These are phyloP conservation scores for Brassica nigra DNA, from an alignment of 345 rosid genomes.

Conservation along the genomic window DNA sequence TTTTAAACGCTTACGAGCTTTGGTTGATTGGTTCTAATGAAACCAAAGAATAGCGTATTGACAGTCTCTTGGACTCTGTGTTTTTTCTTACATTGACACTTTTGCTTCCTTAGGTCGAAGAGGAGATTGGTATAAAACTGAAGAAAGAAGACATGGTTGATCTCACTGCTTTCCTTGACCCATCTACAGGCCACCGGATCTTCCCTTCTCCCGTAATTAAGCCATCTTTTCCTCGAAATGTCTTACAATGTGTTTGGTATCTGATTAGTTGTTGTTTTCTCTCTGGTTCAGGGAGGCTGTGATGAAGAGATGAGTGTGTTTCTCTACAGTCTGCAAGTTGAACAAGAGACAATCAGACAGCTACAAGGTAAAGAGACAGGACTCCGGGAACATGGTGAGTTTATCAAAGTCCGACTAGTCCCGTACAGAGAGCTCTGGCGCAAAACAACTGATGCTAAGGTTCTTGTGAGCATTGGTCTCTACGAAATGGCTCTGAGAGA, in stretches of 20 bases:
- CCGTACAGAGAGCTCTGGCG: slow-evolving; percentile 78
- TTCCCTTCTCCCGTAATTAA: slow-evolving; percentile 74
- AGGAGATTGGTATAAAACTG: slow-evolving; percentile 78
- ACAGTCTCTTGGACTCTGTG: background rate
- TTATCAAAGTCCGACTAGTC: slow-evolving; percentile 70
- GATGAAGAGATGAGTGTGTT: slow-evolving; percentile 85
- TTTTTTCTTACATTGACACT: background rate
- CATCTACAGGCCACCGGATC: slow-evolving; percentile 64
- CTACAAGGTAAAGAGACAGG: slow-evolving; percentile 89
- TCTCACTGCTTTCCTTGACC: slow-evolving; percentile 80
- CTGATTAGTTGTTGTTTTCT: background rate
- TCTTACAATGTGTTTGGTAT: background rate
- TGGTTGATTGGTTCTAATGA: slow-evolving; percentile 2
- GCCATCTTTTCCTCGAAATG: background rate
- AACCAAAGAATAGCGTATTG: background rate
- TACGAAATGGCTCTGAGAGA: slow-evolving; percentile 76
- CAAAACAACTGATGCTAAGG: slow-evolving; percentile 74
- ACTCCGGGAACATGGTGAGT: slow-evolving; percentile 69
- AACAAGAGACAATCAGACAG: slow-evolving; percentile 54
- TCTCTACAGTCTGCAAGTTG: slow-evolving; percentile 64
- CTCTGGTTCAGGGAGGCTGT: slow-evolving; percentile 72
- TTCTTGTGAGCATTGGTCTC: slow-evolving; percentile 65
- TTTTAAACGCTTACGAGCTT: background rate
- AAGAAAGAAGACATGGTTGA: slow-evolving; percentile 76
- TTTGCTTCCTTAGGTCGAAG: slow-evolving; percentile 66